Evolutionary conservation across 768 basidiomycete genomes (phyloP).

Genomic region (Clitopilus passeckerianus): DNA sequence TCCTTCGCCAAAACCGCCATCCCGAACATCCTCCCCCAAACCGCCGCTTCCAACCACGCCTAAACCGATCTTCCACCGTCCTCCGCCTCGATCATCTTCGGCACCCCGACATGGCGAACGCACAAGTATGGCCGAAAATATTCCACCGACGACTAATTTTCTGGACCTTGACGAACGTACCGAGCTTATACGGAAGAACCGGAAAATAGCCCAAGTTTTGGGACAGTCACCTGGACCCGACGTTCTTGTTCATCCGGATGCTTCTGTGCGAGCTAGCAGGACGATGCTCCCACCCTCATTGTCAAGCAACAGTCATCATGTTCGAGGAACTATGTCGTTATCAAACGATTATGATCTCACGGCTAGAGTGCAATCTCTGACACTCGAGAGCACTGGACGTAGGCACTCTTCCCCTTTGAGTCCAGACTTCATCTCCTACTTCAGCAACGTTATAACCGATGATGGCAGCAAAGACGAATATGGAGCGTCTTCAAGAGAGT

Average conservation of each 20-base stretch:
- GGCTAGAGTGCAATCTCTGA: slow-evolving; percentile 28
- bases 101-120: slow-evolving; percentile 7
- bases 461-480: slow-evolving; percentile 16
- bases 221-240: slow-evolving; percentile 59
- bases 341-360: slow-evolving; percentile 14
- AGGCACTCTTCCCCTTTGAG: slow-evolving; percentile 54
- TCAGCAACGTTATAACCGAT: slow-evolving; percentile 12
- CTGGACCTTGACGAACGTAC: slow-evolving; percentile 63
- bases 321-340: slow-evolving; percentile 15
- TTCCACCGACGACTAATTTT: slow-evolving; percentile 65
- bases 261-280: not conserved
- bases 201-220: slow-evolving; percentile 79
- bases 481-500: slow-evolving; percentile 31
- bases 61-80: slow-evolving; percentile 40
- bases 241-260: slow-evolving; percentile 25
- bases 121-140: slow-evolving; percentile 7
- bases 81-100: slow-evolving; percentile 14
- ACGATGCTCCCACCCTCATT: slow-evolving; percentile 12
- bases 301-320: slow-evolving; percentile 12
- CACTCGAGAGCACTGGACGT: slow-evolving; percentile 25
- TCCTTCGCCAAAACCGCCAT: slow-evolving; percentile 17
- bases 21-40: slow-evolving; percentile 26
- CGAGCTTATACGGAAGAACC: slow-evolving; percentile 65
- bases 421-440: slow-evolving; percentile 38
- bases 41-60: slow-evolving; percentile 41